Base-by-base conservation (phyloP, 2,329 filamentous ascomycete genomes). In the Blumeriella jaapii region DNA sequence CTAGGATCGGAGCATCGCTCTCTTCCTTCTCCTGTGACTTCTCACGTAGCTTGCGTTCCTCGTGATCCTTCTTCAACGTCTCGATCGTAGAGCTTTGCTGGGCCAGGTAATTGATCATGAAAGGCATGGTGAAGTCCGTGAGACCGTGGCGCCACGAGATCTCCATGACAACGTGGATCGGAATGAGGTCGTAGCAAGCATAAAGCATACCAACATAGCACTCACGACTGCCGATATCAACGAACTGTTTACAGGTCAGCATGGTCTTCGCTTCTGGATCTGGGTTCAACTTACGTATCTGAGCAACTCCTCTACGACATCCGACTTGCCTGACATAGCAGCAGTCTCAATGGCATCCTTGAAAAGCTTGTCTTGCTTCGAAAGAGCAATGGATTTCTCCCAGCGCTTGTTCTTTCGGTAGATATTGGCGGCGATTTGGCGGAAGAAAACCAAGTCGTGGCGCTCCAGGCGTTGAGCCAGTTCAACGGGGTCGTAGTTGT, bases 161-260 rank as follows among this genome's bases (percentile, higher is more conserved):
- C 65, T 98, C 91, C 60, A 98, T 74, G 40, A 98, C 81, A 34
- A 93, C 69, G 55, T 96, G 86, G 3, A 93, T 81, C 12, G 85
- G 84, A 50, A 98, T 87, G 43, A 98, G 80, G 40, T 96, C 91
- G 62, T 98, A 94, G 70, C 91, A 98, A 34, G 93, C 81, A 57
- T 98, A 98, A 31, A 98, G 73, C 87, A 98, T 98, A 56, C 87
- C 93, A n/a, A 95, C 91, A 58, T 94, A 98, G 71, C 91, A 98
- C 61, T 98, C 91, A 44, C 89, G 86, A 68, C 89, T 94, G 52
- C 93, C 91, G 62, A 98, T 95, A 57, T 98, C 91, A 55, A 98
- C 91, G 52, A 98, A 98, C 89, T 96, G 57, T 64, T 55, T 15
- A n/a, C 6, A 19, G 5, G 10, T 38, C 24, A 38, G 34, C 12